These are phyloP conservation scores for Paramecium pentaurelia DNA, from an alignment of 73 alveolate species.

Conservation along the genomic window DNA sequence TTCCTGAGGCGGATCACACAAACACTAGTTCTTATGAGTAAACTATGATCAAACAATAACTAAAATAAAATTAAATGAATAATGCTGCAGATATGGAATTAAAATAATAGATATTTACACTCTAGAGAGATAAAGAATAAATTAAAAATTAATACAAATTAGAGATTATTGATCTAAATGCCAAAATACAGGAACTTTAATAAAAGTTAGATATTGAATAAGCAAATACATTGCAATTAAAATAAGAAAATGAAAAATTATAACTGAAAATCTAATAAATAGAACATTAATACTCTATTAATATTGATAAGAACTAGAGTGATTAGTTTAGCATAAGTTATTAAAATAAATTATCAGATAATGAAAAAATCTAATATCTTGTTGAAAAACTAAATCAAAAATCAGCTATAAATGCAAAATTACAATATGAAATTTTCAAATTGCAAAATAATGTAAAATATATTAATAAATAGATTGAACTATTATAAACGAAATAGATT, in stretches of 20 bases:
- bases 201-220: neutral
- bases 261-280: neutral
- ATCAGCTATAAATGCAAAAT: slow-evolving; percentile 6
- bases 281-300: neutral
- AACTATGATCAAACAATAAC: slow-evolving; percentile 26
- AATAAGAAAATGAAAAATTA: slow-evolving; percentile 23
- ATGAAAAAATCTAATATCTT: neutral
- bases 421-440: slow-evolving; percentile 7
- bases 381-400: slow-evolving; percentile 13
- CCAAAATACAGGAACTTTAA: neutral
- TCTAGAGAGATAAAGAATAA: neutral
- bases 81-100: neutral
- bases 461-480: neutral
- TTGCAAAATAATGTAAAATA: neutral
- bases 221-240: neutral
- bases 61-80: neutral
- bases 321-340: neutral
- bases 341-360: neutral
- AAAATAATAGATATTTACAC: neutral
- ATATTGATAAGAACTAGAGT: neutral
- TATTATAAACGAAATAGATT: neutral
- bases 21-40: slow-evolving; percentile 31
- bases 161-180: neutral
- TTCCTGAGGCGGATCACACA: slow-evolving; percentile 5
- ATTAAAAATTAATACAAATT: neutral